phyloP scores from a whole-genome alignment of 805 yeast genomes.

The Ogataea methanolica region DNA sequence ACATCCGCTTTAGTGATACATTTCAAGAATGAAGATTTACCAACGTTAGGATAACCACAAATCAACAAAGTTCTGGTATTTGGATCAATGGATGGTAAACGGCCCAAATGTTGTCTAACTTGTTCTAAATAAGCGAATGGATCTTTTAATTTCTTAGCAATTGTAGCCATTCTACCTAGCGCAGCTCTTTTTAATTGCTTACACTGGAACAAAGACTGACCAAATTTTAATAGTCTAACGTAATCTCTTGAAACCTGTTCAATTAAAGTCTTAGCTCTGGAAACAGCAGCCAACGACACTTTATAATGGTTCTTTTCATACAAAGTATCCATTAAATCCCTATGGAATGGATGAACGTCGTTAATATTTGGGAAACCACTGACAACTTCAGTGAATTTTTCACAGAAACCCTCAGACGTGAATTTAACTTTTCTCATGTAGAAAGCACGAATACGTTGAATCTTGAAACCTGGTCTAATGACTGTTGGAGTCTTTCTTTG shows the following conservation, averaged over 20 bases:
- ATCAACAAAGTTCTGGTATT: constrained; percentile 95
- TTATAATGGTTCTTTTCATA: constrained; percentile 98
- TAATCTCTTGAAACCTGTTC: constrained; percentile 97
- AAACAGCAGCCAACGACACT: constrained; percentile 90
- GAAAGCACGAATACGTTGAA: constrained; percentile 93
- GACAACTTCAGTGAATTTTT: constrained; percentile 82
- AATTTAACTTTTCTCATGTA: constrained; percentile 97
- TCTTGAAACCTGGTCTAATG: constrained; percentile 92
- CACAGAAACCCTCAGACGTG: constrained; percentile 94
- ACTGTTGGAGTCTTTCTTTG: constrained; percentile 99
- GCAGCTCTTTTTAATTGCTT: constrained; percentile 98
- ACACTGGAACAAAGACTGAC: constrained; percentile 97
- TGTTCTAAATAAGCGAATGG: constrained; percentile 92
- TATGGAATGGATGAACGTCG: constrained; percentile 97
- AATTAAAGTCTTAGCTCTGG: constrained; percentile 87
- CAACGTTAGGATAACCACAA: constrained; percentile 99
- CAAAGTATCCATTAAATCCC: constrained; percentile 95
- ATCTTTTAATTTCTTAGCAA: constrained; percentile 91
- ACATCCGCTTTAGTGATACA: constrained; percentile 97
- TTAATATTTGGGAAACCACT: constrained; percentile 93
- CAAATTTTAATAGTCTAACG: constrained; percentile 88
- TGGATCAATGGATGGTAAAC: constrained; percentile 97
- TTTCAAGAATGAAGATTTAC: constrained; percentile 91
- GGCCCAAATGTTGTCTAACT: constrained; percentile 98
- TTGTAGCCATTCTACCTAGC: constrained; percentile 99